phyloP scores from a whole-genome alignment of 2,329 filamentous ascomycete species.

The Aspergillus caelatus region DNA sequence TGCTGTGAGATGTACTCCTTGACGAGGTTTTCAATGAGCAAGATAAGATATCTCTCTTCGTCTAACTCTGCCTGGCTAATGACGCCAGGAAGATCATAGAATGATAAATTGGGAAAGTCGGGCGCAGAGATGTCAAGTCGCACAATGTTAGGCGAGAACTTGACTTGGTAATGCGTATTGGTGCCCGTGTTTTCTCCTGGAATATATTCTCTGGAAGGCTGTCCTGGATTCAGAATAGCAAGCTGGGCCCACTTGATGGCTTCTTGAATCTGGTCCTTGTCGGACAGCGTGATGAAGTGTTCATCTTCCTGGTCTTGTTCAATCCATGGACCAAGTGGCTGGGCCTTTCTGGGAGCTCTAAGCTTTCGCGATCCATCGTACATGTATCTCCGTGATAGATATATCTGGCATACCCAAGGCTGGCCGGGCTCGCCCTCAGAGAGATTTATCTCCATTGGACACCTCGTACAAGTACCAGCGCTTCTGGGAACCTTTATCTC shows the following conservation, averaged over 20 bases:
- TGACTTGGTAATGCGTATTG: conserved; percentile 50
- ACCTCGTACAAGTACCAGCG: conserved; percentile 75
- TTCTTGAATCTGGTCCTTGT: conserved; percentile 66
- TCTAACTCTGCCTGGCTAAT: conserved; percentile 70
- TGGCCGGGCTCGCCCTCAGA: conserved; percentile 51
- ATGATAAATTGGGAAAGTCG: conserved; percentile 71
- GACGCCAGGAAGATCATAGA: conserved; percentile 83
- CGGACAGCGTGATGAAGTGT: conserved; percentile 65
- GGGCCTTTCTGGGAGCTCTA: conserved; percentile 51
- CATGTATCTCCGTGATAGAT: conserved; percentile 66
- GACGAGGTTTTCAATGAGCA: conserved; percentile 72
- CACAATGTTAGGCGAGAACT: conserved; percentile 83
- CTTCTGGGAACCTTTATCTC: conserved; percentile 73
- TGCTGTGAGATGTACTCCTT: conserved; percentile 69
- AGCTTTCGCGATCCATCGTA: conserved; percentile 48
- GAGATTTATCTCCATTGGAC: conserved; percentile 77
- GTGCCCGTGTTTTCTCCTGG: conserved; percentile 51
- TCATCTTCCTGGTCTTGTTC: conserved; percentile 50
- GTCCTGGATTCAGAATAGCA: conserved; percentile 71
- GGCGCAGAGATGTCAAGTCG: conserved; percentile 74
- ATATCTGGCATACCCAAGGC: conserved; percentile 69
- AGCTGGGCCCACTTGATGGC: conserved; percentile 75
- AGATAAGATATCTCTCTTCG: conserved; percentile 68
- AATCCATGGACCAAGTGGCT: conserved; percentile 69
- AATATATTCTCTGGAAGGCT: conserved; percentile 56